phyloP scores from a whole-genome alignment of 495 filamentous ascomycete genomes.

The Talaromyces proteolyticus region DNA sequence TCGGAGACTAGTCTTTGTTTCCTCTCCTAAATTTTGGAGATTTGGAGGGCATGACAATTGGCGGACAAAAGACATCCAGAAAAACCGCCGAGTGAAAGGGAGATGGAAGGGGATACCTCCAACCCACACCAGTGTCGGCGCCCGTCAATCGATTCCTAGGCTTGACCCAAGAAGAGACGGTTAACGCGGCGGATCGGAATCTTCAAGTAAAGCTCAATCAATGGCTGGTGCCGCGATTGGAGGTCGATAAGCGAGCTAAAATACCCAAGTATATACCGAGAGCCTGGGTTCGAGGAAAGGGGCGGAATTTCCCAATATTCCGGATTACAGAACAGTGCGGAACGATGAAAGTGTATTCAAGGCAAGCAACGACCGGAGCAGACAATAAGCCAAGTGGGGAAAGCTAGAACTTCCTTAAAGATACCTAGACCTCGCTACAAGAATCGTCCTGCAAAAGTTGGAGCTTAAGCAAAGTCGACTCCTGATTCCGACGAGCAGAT shows the following conservation, averaged over 20 bases:
- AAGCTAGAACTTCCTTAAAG: constrained; percentile 8
- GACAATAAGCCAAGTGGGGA: constrained; percentile 32
- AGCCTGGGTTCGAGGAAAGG: constrained; percentile 31
- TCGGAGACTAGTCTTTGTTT: constrained; percentile 86
- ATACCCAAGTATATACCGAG: constrained; percentile 8
- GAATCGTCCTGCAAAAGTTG: constrained; percentile 16
- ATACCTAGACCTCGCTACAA: constrained; percentile 41
- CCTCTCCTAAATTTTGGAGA: constrained; percentile 47
- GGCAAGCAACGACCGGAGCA: constrained; percentile 16
- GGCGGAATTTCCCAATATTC: constrained; percentile 37
- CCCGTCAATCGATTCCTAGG: constrained; percentile 55
- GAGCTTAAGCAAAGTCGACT: constrained; percentile 19
- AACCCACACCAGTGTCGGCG: constrained; percentile 47
- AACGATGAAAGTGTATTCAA: constrained; percentile 22
- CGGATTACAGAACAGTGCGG: constrained; percentile 36
- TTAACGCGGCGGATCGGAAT: constrained; percentile 70
- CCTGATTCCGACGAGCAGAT: constrained; percentile 49
- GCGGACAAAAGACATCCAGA: constrained; percentile 80
- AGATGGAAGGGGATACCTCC: constrained; percentile 19
- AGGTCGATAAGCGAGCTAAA: constrained; percentile 37
- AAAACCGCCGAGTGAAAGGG: constrained; percentile 62
- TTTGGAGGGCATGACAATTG: constrained; percentile 51
- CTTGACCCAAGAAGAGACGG: constrained; percentile 52
- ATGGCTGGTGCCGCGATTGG: constrained; percentile 48
- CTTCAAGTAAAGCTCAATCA: constrained; percentile 37